phyloP scores from a whole-genome alignment of 176 grass and related monocot genomes.

The Paspalum vaginatum region DNA sequence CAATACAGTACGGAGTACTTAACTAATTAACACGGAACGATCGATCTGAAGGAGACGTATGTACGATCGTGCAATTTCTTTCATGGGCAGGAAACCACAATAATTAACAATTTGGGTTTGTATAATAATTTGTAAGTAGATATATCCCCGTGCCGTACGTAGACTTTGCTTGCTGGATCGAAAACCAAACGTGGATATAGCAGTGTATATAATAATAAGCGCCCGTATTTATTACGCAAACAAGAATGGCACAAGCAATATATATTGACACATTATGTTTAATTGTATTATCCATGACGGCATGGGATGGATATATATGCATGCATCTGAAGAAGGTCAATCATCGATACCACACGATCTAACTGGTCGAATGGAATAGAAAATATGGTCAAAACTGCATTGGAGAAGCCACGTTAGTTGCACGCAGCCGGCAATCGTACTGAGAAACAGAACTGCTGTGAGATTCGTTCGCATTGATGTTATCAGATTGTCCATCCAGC shows the following conservation, averaged over 20 bases:
- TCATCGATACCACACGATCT: neutral
- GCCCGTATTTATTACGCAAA: neutral
- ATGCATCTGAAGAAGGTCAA: neutral
- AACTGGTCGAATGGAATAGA: neutral
- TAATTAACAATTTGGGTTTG: conserved; percentile 44
- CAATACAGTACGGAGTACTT: neutral
- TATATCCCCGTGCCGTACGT: conserved; percentile 14
- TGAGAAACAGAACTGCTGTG: conserved; percentile 29
- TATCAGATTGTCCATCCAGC: no score
- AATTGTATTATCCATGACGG: neutral
- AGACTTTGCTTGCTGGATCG: conserved; percentile 33
- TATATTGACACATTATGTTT: neutral
- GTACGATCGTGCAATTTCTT: conserved; percentile 15
- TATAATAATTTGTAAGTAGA: neutral
- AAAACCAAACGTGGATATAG: conserved; percentile 40
- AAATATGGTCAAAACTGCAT: neutral
- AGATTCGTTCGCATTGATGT: no score
- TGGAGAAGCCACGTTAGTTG: conserved; percentile 28
- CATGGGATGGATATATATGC: neutral
- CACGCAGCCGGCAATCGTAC: conserved; percentile 30
- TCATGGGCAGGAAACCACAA: neutral
- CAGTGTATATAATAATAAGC: neutral
- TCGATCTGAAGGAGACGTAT: conserved; percentile 14
- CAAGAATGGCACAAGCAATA: neutral
- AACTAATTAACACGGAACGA: no score